Conservation (phyloP, 2,329 filamentous ascomycete species). For the Diaporthe sp. region DNA sequence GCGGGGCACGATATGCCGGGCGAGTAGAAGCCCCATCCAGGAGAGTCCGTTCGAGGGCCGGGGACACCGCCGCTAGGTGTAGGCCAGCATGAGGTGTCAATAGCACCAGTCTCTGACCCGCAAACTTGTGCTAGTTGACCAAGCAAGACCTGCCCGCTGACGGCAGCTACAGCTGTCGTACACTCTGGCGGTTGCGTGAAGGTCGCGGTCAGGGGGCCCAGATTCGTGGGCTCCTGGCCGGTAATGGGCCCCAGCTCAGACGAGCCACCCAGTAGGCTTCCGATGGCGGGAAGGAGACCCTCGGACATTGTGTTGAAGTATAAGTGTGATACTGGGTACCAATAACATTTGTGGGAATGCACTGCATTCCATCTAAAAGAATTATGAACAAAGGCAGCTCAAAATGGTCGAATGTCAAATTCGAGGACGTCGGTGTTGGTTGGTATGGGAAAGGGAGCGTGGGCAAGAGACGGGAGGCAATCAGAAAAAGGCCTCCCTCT, state of each 20-base stretch:
- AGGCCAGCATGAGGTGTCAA: conserved; percentile 27
- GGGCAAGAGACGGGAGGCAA: not conserved
- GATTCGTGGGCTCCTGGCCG: conserved; percentile 4
- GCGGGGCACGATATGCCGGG: conserved; percentile 25
- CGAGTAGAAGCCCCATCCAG: conserved; percentile 31
- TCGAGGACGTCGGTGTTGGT: not conserved
- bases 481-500: not conserved
- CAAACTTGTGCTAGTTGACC: conserved; percentile 21
- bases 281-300: conserved; percentile 1
- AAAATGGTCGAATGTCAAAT: not conserved
- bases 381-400: conserved; percentile 1
- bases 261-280: not conserved
- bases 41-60: not conserved
- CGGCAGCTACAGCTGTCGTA: conserved; percentile 1
- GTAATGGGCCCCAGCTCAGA: conserved; percentile 1
- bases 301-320: conserved; percentile 7
- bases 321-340: not conserved
- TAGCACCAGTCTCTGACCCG: not conserved
- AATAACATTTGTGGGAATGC: not conserved
- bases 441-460: not conserved
- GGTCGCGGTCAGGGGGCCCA: conserved; percentile 31
- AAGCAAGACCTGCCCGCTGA: not conserved
- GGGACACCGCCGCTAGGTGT: not conserved
- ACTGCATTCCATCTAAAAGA: conserved; percentile 20
- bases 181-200: conserved; percentile 34